Conservation (phyloP, 2,329 filamentous ascomycete species). For the Fusarium buharicum region DNA sequence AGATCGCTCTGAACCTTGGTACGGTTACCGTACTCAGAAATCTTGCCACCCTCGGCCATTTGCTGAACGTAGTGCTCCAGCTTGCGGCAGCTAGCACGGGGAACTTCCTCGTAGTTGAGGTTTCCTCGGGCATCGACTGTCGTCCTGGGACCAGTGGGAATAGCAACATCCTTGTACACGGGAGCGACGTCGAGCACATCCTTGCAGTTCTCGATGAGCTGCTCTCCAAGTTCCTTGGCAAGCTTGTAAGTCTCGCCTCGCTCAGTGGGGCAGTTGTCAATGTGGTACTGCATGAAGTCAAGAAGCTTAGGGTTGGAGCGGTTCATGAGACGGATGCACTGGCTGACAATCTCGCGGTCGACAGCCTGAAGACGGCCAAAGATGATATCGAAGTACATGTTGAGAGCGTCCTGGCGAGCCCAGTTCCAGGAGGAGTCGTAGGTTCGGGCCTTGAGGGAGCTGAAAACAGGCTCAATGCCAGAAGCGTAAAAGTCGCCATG, state of each 20-base stretch:
- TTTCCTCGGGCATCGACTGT: slow-evolving; percentile 93
- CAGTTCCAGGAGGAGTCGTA: slow-evolving; percentile 99
- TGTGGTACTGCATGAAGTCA: slow-evolving; percentile 99
- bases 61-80: slow-evolving; percentile 98
- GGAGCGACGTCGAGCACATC: slow-evolving; percentile 86
- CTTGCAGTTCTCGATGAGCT: slow-evolving; percentile 97
- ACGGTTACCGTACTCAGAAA: slow-evolving; percentile 97
- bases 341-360: slow-evolving; percentile 97
- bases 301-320: slow-evolving; percentile 94
- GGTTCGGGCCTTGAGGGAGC: slow-evolving; percentile 89
- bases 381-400: slow-evolving; percentile 99
- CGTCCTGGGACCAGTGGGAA: slow-evolving; percentile 92
- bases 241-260: slow-evolving; percentile 97
- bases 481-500: slow-evolving; percentile 96
- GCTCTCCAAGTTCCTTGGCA: slow-evolving; percentile 92
- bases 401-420: slow-evolving; percentile 95
- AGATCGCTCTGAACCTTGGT: slow-evolving; percentile 98
- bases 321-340: slow-evolving; percentile 99
- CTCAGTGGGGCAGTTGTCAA: slow-evolving; percentile 97
- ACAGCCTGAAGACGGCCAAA: slow-evolving; percentile 93
- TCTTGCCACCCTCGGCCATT: slow-evolving; percentile 98
- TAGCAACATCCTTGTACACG: slow-evolving; percentile 93
- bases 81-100: slow-evolving; percentile 90
- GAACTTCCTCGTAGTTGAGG: slow-evolving; percentile 89
- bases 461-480: slow-evolving; percentile 95